Conservation (phyloP, 2,329 filamentous ascomycete genomes). For the Venturia pyrina region DNA sequence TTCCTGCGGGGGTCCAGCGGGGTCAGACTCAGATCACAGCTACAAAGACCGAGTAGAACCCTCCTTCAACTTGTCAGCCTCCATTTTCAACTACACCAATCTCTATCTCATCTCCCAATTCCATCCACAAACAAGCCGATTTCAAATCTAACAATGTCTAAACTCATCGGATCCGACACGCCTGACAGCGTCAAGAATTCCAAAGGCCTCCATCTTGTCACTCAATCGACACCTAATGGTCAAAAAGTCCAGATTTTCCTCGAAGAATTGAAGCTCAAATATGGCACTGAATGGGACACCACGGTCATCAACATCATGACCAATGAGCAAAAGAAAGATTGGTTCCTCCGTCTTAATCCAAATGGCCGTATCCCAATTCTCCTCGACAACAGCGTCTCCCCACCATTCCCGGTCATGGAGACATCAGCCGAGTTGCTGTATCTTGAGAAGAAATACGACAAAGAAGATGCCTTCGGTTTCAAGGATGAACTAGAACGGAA, state of each 20-base stretch:
- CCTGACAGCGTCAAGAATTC: conserved; percentile 37
- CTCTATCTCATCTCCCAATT: not conserved
- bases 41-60: not conserved
- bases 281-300: conserved; percentile 41
- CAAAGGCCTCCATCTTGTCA: conserved; percentile 44
- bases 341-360: conserved; percentile 53
- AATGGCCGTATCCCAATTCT: conserved; percentile 59
- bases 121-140: not conserved
- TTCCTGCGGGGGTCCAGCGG: not conserved
- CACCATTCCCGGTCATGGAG: conserved; percentile 38
- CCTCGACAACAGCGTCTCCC: conserved; percentile 45
- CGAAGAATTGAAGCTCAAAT: conserved; percentile 57
- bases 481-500: conserved; percentile 36
- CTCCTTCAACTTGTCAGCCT: not conserved
- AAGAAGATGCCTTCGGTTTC: conserved; percentile 37
- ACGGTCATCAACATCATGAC: conserved; percentile 38
- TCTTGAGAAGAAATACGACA: conserved; percentile 36
- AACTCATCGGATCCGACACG: conserved; percentile 35
- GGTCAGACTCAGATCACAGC: not conserved
- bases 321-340: conserved; percentile 57
- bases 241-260: conserved; percentile 51
- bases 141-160: conserved; percentile 22
- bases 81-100: not conserved
- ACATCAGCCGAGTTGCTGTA: conserved; percentile 24
- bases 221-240: conserved; percentile 41